These are phyloP conservation scores for Aspergillus latus DNA, from an alignment of 2,329 filamentous ascomycete genomes.

Conservation along the genomic window DNA sequence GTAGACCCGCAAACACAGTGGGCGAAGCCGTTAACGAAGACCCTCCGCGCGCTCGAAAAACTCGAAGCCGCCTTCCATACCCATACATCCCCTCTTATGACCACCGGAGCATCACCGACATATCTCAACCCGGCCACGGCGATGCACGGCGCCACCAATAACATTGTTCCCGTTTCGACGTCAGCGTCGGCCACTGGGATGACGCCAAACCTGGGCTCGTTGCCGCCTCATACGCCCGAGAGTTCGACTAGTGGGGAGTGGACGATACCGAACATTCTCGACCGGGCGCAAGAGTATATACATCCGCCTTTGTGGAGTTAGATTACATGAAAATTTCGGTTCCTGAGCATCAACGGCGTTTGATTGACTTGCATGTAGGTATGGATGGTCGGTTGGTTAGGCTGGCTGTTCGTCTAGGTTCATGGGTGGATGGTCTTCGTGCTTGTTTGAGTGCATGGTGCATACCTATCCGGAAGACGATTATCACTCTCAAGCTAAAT, in stretches of 20 bases:
- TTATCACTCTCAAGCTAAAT: too few relatives aligned
- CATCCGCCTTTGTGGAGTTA: constrained; percentile 48
- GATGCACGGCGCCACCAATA: constrained; percentile 7
- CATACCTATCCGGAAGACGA: neutral
- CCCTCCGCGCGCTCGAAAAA: constrained; percentile 47
- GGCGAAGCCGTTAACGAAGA: constrained; percentile 48
- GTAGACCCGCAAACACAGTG: constrained; percentile 45
- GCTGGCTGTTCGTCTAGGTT: neutral
- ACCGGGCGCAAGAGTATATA: constrained; percentile 50
- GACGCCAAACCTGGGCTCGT: constrained; percentile 37
- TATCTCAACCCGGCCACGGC: constrained; percentile 22
- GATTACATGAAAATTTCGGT: neutral
- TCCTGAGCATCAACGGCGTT: neutral
- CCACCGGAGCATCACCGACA: constrained; percentile 20
- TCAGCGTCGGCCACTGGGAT: constrained; percentile 22
- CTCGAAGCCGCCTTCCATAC: constrained; percentile 42
- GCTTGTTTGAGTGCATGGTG: neutral
- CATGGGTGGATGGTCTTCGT: neutral
- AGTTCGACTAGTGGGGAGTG: constrained; percentile 49
- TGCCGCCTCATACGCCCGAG: constrained; percentile 49
- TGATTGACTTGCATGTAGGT: neutral
- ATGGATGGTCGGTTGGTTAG: neutral
- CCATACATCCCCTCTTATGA: constrained; percentile 17
- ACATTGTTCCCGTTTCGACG: constrained; percentile 16
- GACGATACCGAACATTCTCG: constrained; percentile 47